These are phyloP conservation scores for Dipodascopsis uninucleata DNA, from an alignment of 805 yeast species.

Conservation along the genomic window DNA sequence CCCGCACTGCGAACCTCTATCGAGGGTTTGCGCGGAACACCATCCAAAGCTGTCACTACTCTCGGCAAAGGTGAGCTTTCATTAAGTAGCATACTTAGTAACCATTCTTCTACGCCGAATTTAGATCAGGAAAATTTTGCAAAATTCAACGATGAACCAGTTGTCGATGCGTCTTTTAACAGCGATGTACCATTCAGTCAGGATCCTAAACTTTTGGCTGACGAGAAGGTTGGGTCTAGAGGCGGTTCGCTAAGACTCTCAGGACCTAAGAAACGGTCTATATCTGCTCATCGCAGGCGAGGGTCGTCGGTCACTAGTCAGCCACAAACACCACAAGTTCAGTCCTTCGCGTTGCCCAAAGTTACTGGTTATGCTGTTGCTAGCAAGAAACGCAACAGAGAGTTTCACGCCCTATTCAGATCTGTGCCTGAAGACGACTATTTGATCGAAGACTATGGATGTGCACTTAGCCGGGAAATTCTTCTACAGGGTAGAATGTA, in stretches of 20 bases:
- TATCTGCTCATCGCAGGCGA: slow-evolving; percentile 13
- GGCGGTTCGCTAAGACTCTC: slow-evolving; percentile 2
- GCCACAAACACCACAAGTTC: background rate
- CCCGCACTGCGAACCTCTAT: slow-evolving; percentile 16
- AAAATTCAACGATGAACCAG: no score
- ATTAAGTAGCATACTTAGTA: no score
- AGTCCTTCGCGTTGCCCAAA: slow-evolving; percentile 6
- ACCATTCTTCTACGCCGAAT: no score
- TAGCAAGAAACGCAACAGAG: slow-evolving; percentile 57
- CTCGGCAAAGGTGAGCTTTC: slow-evolving; percentile 37
- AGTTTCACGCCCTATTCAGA: slow-evolving; percentile 73
- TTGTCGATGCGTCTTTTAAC: no score
- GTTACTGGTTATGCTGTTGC: slow-evolving; percentile 43
- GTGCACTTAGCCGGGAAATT: slow-evolving; percentile 85
- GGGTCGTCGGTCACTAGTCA: slow-evolving; percentile 12
- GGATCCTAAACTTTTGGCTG: no score
- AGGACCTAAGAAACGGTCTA: slow-evolving; percentile 11
- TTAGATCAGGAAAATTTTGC: no score
- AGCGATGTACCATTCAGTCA: no score
- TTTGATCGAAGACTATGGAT: slow-evolving; percentile 79
- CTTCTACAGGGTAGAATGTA: slow-evolving; percentile 83
- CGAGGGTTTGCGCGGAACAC: slow-evolving; percentile 13
- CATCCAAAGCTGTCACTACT: slow-evolving; percentile 31
- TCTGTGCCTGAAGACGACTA: slow-evolving; percentile 65
- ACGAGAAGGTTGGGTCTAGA: no score